Evolutionary conservation across 2,329 filamentous ascomycete species (phyloP), one percentile per base, ranked within the genome.

Genomic region (Fusarium duplospermum): DNA sequence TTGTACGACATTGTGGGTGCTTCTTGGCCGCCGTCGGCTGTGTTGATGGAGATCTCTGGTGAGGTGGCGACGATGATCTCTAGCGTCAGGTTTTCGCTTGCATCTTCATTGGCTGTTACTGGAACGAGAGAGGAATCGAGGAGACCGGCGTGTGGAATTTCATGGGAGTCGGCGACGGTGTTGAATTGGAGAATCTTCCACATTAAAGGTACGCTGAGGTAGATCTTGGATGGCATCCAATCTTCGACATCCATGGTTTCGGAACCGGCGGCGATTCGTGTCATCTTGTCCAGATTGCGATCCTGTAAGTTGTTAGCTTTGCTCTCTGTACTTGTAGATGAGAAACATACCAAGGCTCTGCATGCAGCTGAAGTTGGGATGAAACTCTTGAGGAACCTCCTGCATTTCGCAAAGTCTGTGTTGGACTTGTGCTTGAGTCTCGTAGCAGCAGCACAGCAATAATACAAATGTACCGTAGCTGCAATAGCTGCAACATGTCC

Each of bases 391-490:
- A 88, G 67, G 69, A 88, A 88, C 57, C 81, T 81, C 60, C 84
- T 81, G 68, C 87, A 88, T 67, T 88, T 88, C 2, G 84, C 83
- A 79, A 88, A 86, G 67, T 88, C 87, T 1, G 84, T 84, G 33
- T 87, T 87, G 0, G 86, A 88, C 76, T 88, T 88, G 75, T 86
- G 84, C 69, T 87, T 88, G 13, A 88, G 73, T 59, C 84, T 81
- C 0, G 85, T 75, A 8, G 87, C 85, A 0, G 85, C 85, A 0
- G 87, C 86, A 45, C 86, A 87, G 74, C 86, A 88, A 68, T 87
- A 88, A 70, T 88, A 89, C 1, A 89, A 80, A 62, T 88, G 87
- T 3, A 89, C 86, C 0, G 86, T 89, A 0, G 87, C 87, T 1
- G 87, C 87, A 38, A 89, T 87, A 4, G 86, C 86, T 1, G 86